phyloP scores from a whole-genome alignment of 164 flowering plant species.

The Vitis cinerea region DNA sequence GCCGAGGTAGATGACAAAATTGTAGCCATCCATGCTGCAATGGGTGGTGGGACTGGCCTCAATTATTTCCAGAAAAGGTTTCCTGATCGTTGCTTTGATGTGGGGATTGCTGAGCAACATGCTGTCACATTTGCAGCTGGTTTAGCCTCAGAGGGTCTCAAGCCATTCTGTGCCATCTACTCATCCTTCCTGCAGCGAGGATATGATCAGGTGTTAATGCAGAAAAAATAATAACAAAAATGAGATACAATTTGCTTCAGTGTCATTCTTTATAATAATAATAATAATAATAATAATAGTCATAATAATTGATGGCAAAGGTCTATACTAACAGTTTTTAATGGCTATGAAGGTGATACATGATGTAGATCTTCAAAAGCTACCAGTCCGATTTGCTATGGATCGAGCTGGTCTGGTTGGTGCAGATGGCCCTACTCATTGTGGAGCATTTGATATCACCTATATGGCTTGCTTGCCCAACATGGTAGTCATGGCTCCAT shows the following conservation, averaged over 20 bases:
- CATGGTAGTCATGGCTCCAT: constrained; percentile 97
- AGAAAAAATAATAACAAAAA: neutral
- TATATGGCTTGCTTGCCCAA: constrained; percentile 97
- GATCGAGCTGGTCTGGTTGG: constrained; percentile 94
- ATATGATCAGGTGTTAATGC: constrained; percentile 68
- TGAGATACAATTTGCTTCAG: neutral
- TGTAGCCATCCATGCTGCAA: constrained; percentile 93
- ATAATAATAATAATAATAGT: too few species aligned
- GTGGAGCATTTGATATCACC: constrained; percentile 91
- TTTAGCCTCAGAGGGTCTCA: constrained; percentile 86
- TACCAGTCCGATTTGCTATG: constrained; percentile 89
- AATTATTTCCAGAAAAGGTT: constrained; percentile 79
- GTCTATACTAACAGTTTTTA: neutral
- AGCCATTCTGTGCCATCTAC: constrained; percentile 95
- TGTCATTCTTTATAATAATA: neutral
- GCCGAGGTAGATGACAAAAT: constrained; percentile 75
- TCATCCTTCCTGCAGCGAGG: constrained; percentile 91
- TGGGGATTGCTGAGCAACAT: constrained; percentile 97
- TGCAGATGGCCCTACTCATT: constrained; percentile 96
- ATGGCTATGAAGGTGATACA: constrained; percentile 64
- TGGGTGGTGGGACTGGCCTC: constrained; percentile 99
- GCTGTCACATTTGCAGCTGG: constrained; percentile 98
- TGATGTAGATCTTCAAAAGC: constrained; percentile 91
- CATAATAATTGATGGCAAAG: neutral
- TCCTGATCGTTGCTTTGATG: constrained; percentile 91